Evolutionary conservation across 805 yeast genomes (phyloP), one percentile per base, ranked within the genome.

Genomic region (Metschnikowia chrysomelidarum): DNA sequence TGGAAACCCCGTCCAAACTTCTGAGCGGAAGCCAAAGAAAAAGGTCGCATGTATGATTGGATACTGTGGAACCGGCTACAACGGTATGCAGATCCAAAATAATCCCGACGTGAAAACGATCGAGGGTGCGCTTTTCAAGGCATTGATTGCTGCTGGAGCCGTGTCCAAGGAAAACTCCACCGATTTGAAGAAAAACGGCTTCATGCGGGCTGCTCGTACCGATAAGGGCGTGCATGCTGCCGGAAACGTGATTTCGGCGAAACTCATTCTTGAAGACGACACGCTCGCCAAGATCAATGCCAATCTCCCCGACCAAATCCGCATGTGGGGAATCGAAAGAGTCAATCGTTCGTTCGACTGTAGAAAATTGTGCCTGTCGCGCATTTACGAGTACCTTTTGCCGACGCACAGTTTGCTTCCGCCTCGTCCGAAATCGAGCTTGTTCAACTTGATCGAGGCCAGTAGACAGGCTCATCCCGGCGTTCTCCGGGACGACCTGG

Each of bases 191-290:
- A 89, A 89, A 56, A 76, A 80, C 35, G 88, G 93, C 0, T 85
- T 91, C 54, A 82, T 80, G 86, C 72, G 93, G 59, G 87, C 89
- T 34, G 91, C 91, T 4, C 72, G 91, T 64, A 83, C 91, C 3
- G 98, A 89, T 60, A 91, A 91, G 60, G 98, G 97, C 42, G 98
- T 89, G 16, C 98, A 89, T 62, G 97, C 98, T 9, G 96, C 96
- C 2, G 97, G 97, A 19, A 89, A 89, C 57, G 87, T 88, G 15
- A 75, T 91, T 27, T 82, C 94, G 11, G 67, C 84, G 49, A 89
- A 89, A 57, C 63, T 89, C 70, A 86, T 87, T 50, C 72, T 87
- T 34, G 95, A 87, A 55, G 95, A 89, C 51, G 77, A 71, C 10
- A 73, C 87, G 33, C 72, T 82, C 27, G 69, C 71, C 29, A 85